Conservation (phyloP, 306 rosid genomes). For the Purshia tridentata region DNA sequence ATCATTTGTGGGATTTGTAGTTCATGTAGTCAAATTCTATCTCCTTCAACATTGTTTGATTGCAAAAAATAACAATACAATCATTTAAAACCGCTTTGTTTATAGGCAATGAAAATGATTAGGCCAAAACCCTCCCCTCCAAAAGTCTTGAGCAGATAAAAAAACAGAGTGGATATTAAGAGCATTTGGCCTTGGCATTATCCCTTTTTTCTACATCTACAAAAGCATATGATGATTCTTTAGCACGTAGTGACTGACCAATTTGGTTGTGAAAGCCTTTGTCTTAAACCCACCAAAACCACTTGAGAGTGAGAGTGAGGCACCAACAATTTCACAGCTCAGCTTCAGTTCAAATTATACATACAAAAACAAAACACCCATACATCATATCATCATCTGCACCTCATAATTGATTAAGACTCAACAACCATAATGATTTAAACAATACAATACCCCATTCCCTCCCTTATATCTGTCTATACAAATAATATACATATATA, state of each 20-base stretch:
- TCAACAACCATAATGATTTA: constrained; percentile 8
- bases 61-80: constrained; percentile 14
- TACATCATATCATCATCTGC: constrained; percentile 15
- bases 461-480: not conserved
- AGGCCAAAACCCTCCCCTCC: constrained; percentile 14
- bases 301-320: not conserved
- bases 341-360: constrained; percentile 7
- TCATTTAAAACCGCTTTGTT: not conserved
- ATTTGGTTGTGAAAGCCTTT: constrained; percentile 2
- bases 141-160: constrained; percentile 12
- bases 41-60: too few species aligned
- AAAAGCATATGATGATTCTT: not conserved
- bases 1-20: too few species aligned
- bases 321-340: constrained; percentile 28
- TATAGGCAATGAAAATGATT: constrained; percentile 3
- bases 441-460: constrained; percentile 14
- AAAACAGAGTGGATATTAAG: not conserved
- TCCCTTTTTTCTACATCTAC: constrained; percentile 4
- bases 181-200: constrained; percentile 34
- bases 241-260: not conserved
- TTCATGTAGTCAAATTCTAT: too few species aligned
- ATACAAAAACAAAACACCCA: constrained; percentile 10
- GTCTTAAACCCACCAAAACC: constrained; percentile 28
- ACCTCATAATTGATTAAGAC: constrained; percentile 32
- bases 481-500: too few species aligned